Conservation (phyloP, 2,329 filamentous ascomycete species). For the Nemania sp. region DNA sequence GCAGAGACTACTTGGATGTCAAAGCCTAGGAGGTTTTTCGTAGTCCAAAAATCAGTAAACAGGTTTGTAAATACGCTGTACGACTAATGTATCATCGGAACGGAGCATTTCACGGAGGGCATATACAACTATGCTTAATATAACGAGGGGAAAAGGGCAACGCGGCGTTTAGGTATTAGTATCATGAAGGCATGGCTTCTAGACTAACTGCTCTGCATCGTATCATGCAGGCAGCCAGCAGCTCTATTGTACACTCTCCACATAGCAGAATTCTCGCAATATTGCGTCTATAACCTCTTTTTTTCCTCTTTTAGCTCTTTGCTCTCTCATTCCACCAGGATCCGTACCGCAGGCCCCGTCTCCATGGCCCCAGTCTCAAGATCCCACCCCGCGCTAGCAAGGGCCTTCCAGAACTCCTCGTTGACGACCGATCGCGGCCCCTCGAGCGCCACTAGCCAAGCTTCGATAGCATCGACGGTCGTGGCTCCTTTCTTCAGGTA, state of each 20-base stretch:
- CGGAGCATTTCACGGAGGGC: slow-evolving; percentile 2
- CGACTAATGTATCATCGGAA: slow-evolving; percentile 38
- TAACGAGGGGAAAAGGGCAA: slow-evolving; percentile 29
- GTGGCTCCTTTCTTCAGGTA: slow-evolving; percentile 71
- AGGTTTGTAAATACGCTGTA: slow-evolving; percentile 37
- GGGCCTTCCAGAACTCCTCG: slow-evolving; percentile 60
- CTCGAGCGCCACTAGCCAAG: slow-evolving; percentile 57
- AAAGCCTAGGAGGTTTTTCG: too few relatives aligned
- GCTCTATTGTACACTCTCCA: slow-evolving; percentile 36
- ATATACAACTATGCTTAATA: slow-evolving; percentile 14
- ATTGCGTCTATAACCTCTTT: slow-evolving; percentile 35
- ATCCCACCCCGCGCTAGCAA: slow-evolving; percentile 72
- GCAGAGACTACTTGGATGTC: too few relatives aligned
- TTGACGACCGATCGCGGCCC: slow-evolving; percentile 38
- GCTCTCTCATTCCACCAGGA: slow-evolving; percentile 51
- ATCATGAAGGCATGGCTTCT: slow-evolving; percentile 33
- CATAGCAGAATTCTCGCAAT: slow-evolving; percentile 18
- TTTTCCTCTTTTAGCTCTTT: slow-evolving; percentile 27
- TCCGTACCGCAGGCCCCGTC: slow-evolving; percentile 65
- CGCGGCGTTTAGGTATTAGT: slow-evolving; percentile 41
- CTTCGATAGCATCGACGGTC: slow-evolving; percentile 52
- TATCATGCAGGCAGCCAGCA: slow-evolving; percentile 18
- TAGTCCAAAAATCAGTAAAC: slow-evolving; percentile 28
- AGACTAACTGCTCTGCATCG: slow-evolving; percentile 16
- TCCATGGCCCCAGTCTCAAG: slow-evolving; percentile 73